Evolutionary conservation across 2,329 filamentous ascomycete genomes (phyloP), one percentile per base, ranked within the genome.

Genomic region (Emergomyces africanus): DNA sequence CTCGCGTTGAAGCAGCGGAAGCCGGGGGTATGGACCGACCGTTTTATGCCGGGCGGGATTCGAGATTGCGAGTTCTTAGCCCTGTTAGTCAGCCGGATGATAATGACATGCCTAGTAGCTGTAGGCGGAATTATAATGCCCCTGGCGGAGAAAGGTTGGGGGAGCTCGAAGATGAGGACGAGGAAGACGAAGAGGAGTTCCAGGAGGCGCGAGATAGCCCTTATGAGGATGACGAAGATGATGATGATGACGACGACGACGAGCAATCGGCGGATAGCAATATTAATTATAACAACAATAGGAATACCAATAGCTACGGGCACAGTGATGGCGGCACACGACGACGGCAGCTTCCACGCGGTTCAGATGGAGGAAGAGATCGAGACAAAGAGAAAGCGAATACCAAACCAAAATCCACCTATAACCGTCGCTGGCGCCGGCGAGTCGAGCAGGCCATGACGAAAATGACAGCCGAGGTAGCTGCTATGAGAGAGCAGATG

Each of bases 401-500:
- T n/a, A 59, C 60, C 60, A 55, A 67, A 64, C 58, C 65, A 33
- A 63, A 66, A 57, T 66, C 65, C 41, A 61, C 62, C 14, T 62
- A 65, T 28, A 77, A 80, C 64, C 72, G 75, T 61, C 84, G 83
- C 67, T 96, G 90, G 89, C 85, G 88, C 57, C 85, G 83, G 61
- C 85, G 88, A 66, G 86, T 97, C 62, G 92, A 97, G 75, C 82
- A 85, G 49, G 89, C 90, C 25, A 79, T 97, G 59, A 89, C 92
- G 59, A 89, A 90, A 66, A 85, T 97, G 75, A 95, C 91, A 5
- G 88, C 90, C 18, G 94, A 99, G 74, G 84, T 99, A 37, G 91
- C 94, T 1, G 94, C 94, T 0, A 75, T 97, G 62, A 83, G 94
- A 41, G 94, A 99, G 73, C 91, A 97, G 70, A 87, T 97, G 65